Base-by-base conservation (phyloP, 108 stramenopile species). In the Halocafeteria seosinensis region DNA sequence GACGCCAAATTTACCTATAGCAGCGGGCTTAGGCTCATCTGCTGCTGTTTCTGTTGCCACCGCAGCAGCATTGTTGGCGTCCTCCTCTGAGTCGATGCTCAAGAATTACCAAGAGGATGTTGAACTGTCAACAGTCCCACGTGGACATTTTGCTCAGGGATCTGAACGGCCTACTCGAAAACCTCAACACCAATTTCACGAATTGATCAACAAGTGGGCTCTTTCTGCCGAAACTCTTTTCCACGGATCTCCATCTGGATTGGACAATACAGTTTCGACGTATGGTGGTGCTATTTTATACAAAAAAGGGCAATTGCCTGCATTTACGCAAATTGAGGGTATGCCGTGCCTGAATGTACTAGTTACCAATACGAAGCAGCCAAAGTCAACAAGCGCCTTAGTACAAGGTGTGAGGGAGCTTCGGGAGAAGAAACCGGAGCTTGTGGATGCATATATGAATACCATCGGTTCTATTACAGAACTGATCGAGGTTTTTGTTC, bases 231-330 rank as follows among this genome's bases (percentile, higher is more conserved):
- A 76, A 69, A 66, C 72, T 6, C 37, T 76, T 28, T 53, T 76
- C 24, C 76, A 76, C 42, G 76, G 76, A 0, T 57, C 31, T 29
- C 76, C 76, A 13, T 69, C 68, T 21, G 76, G 76, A 6, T 50
- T 76, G 5, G 76, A 76, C 73, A 76, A 76, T 53, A 76, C 76
- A 6, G 69, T 73, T 30, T 42, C 57, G 62, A 66, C 65, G 34
- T 67, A 38, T 26, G 76, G 73, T 17, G 75, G 75, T 9, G 68
- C 68, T 6, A 66, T 73, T 23, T 38, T 34, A 37, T 65, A 13
- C 34, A 36, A 34, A 26, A 32, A 24, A 33, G 37, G 11, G n/a
- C n/a, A n/a, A n/a, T n/a, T n/a, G n/a, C 25, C 38, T 37, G 38
- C 24, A 3, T 2, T 50, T 24, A 21, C 38, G 17, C 50, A 21